Evolutionary conservation across 345 rosid genomes (phyloP), one percentile per base, ranked within the genome.

Genomic region (Streptanthus diversifolius): DNA sequence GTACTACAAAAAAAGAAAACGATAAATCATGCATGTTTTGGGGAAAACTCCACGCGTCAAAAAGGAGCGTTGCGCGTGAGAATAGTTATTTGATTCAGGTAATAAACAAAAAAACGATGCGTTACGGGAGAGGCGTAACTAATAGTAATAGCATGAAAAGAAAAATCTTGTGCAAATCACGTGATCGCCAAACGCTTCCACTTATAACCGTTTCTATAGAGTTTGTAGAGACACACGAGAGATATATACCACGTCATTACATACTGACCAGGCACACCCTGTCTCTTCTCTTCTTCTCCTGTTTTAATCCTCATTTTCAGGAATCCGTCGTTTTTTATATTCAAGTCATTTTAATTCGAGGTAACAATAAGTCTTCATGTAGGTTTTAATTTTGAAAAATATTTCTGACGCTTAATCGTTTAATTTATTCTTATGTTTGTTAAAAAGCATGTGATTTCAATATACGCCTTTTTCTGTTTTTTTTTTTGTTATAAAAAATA

Each of bases 11-110:
- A 61, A 68, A 21, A 9, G 63, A 61, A 43, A 62, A 62, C 65
- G 59, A 62, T 76, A 69, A 54, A 62, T 12, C 51, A 53, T 68
- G 68, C 74, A 75, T 43, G 48, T 9, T 67, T 49, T 52, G 7
- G 13, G 49, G 6, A 15, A 27, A 66, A 48, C 25, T 2, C 27
- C 59, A 75, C 74, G 69, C 58, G 79, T 52, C 25, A 18, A 30
- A 35, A 35, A 0, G 51, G 64, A 60, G 62, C 69, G 79, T 69
- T 5, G 64, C 70, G 79, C 79, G 79, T 69, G 66, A 29, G 27
- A 33, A 2, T n/a, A 51, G 39, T 8, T 19, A 14, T 25, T 29
- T 27, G 15, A 49, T 55, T 48, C 41, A 40, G 36, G 53, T 57
- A 27, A 5, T 57, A 24, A 67, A 14, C 36, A 6, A 36, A 25